A percentile compares a stretch with the other conserved stretches of the same genome.
Conservation (phyloP, 2,329 filamentous ascomycete genomes). For the Pseudogymnoascus sp. region DNA sequence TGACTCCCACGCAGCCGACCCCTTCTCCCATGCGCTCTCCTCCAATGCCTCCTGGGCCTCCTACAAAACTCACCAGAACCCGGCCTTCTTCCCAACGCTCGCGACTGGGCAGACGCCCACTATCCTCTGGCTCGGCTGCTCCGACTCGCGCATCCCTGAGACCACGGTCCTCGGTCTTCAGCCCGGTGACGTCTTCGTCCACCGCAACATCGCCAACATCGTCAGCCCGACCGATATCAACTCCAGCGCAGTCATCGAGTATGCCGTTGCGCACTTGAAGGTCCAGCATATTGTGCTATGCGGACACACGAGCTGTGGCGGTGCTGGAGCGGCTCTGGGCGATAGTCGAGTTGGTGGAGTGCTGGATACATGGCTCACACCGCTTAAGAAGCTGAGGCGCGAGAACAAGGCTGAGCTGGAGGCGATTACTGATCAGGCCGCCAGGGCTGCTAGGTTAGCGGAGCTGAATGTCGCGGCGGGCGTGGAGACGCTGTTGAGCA, state of each 20-base stretch:
- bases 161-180: conserved; percentile 70
- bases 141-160: conserved; percentile 77
- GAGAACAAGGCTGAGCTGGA: conserved; percentile 47
- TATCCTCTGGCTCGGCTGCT: conserved; percentile 78
- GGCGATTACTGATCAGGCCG: conserved; percentile 42
- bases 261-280: conserved; percentile 62
- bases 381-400: conserved; percentile 37
- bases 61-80: conserved; percentile 55
- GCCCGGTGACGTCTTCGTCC: conserved; percentile 79
- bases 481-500: conserved; percentile 58
- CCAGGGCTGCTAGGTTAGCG: conserved; percentile 52
- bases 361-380: conserved; percentile 46
- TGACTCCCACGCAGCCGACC: conserved; percentile 36
- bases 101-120: conserved; percentile 57
- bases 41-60: conserved; percentile 64
- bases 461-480: conserved; percentile 69
- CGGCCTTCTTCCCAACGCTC: conserved; percentile 60
- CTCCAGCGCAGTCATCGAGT: conserved; percentile 68
- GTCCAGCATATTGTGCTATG: conserved; percentile 64
- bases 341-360: conserved; percentile 42
- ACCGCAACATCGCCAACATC: conserved; percentile 87
- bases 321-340: conserved; percentile 50
- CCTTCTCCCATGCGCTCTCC: conserved; percentile 53
- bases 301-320: conserved; percentile 60
- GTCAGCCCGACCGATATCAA: conserved; percentile 67